These are phyloP conservation scores for Eimeria praecox DNA, from an alignment of 169 alveolate species.

Conservation along the genomic window DNA sequence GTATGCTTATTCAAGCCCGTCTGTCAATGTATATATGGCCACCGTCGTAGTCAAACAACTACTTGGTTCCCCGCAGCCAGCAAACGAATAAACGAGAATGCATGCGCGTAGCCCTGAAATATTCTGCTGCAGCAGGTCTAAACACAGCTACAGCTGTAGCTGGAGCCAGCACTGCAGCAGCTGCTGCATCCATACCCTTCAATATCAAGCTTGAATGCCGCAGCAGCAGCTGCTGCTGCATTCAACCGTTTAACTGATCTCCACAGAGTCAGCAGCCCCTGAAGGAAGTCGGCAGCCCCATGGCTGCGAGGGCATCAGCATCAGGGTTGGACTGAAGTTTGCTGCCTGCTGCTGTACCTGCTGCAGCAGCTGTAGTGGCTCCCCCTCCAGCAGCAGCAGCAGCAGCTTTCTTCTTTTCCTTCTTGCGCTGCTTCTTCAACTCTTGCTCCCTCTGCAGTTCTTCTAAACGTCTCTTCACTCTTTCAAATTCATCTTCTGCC, in stretches of 20 bases:
- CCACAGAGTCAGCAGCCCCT: conserved; percentile 60
- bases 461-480: conserved; percentile 84
- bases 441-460: conserved; percentile 77
- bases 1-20: not conserved
- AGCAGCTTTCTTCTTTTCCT: conserved; percentile 58
- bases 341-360: not conserved
- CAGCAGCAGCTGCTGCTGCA: conserved; percentile 11
- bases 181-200: no score
- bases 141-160: not conserved
- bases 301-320: conserved; percentile 77
- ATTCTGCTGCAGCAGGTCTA: not conserved
- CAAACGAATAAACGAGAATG: not conserved
- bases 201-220: no score
- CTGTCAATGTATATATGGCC: not conserved
- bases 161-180: no score
- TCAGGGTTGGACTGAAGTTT: conserved; percentile 47
- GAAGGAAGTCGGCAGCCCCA: conserved; percentile 80
- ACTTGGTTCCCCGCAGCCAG: not conserved
- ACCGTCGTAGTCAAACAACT: not conserved
- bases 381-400: conserved; percentile 18
- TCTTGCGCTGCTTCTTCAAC: conserved; percentile 71
- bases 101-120: no score
- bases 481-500: conserved; percentile 81
- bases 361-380: not conserved
- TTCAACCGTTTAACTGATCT: no score